Conservation (phyloP, 164 flowering plant species). For the Paratinospora sagittata region DNA sequence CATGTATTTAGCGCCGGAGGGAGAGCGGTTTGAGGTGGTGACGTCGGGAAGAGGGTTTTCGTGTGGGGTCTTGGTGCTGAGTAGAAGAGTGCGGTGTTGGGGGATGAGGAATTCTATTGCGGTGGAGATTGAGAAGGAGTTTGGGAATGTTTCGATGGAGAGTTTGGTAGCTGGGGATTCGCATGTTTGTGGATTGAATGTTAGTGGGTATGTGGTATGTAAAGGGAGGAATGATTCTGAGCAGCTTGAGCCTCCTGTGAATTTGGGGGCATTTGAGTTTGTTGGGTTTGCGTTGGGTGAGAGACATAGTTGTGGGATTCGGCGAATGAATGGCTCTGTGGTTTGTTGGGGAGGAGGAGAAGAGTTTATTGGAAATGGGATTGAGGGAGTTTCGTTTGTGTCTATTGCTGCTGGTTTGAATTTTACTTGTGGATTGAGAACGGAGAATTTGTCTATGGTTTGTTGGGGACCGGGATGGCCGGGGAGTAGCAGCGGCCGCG, state of each 20-base stretch:
- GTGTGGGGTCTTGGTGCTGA: too few relatives aligned
- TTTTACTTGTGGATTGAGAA: constrained; percentile 68
- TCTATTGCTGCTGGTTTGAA: constrained; percentile 51
- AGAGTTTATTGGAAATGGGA: constrained; percentile 18
- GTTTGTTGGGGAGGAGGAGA: constrained; percentile 68
- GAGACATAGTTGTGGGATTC: constrained; percentile 46
- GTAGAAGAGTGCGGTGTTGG: too few relatives aligned
- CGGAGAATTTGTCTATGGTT: constrained; percentile 46
- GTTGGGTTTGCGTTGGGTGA: constrained; percentile 39
- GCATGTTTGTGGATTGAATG: constrained; percentile 55
- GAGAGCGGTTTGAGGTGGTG: constrained; percentile 10
- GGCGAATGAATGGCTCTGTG: constrained; percentile 33
- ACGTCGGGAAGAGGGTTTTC: too few relatives aligned
- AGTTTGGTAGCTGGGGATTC: constrained; percentile 50
- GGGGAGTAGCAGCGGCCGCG: background rate
- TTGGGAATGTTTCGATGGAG: constrained; percentile 26
- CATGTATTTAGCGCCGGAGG: background rate
- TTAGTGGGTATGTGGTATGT: constrained; percentile 30
- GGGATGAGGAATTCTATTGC: too few relatives aligned
- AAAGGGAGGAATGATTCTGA: too few relatives aligned
- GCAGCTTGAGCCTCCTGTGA: too few relatives aligned
- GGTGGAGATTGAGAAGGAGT: constrained; percentile 10
- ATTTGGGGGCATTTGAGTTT: constrained; percentile 20
- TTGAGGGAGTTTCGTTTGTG: constrained; percentile 31
- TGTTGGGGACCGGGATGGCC: constrained; percentile 85